Base-by-base conservation (phyloP, 768 basidiomycete species). In the Crepidotus variabilis region DNA sequence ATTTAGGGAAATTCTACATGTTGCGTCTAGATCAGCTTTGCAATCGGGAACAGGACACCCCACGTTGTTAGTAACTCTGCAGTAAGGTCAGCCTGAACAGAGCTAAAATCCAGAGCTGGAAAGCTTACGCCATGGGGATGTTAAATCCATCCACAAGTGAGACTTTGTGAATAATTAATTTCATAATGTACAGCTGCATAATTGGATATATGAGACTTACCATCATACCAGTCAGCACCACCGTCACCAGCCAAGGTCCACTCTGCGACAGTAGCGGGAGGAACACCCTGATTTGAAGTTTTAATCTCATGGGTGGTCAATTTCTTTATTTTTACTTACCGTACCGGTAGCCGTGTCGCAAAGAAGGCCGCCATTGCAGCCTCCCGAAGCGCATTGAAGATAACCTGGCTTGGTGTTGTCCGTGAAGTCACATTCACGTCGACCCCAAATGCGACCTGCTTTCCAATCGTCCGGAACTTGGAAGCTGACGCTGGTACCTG, bases 101-200 rank as follows among this genome's bases (percentile, higher is more conserved):
- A 34, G 32, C 5, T 14, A 6, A 49, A 23, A 7, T 22, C 13
- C 23, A 35, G 35, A 16, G 13, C n/a, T 8, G 8, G 28, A 11
- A 8, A 51, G 50, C 50, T 36, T 16, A 65, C 64, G 66, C 66
- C 64, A 86, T 68, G 9, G 87, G 86, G 8, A 88, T 67, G 62
- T 87, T 85, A 61, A 75, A 86, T 2, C 86, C 86, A 61, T 86
- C 83, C 34, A 87, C 85, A 20, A 87, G 72, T 20, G 84, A 85
- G 16, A 86, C 85, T 85, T n/a, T 54, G n/a, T 33, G 11, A 39
- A 10, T 50, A 24, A 46, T 43, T 55, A 45, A 32, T 46, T 28
- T 28, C 28, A 3, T 28, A 8, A 28, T 28, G 28, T 8, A 28
- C 28, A n/a, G 20, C 16, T 16, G 16, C 6, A 22, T 18, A 2